Evolutionary conservation across 2,329 filamentous ascomycete genomes (phyloP), one percentile per base, ranked within the genome.

Genomic region (Dissoconium aciculare): DNA sequence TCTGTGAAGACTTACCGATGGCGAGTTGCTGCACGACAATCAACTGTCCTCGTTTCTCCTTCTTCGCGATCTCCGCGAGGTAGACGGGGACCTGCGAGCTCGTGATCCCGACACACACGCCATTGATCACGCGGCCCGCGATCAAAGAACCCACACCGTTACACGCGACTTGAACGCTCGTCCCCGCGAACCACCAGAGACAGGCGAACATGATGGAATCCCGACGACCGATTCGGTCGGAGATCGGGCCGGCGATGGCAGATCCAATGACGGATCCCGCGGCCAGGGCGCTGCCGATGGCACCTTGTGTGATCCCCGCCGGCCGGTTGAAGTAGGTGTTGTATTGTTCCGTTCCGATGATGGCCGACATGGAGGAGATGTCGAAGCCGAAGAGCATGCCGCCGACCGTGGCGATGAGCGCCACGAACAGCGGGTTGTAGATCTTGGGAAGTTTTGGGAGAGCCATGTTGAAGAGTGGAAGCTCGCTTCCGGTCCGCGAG

Each of bases 301-400:
- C 62, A 26, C 64, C 65, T 45, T 67, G 64, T 2, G 49, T 44
- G 11, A 62, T 45, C 10, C 60, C 60, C 26, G 58, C 49, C 5
- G 66, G 66, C 27, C 63, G 61, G 42, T 68, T 41, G 44, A 69
- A 69, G 40, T 62, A 69, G 4, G 53, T 45, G 16, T 57, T 49
- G 42, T 67, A 68, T 43, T 68, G 64, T 2, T 30, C 17, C 13
- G 31, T 29, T n/a, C 29, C 32, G 21, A 36, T 33, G 26, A 35
- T 29, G n/a, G 31, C 34, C 15, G 34, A 36, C 34, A 39, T 34
- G 15, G 32, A 32, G 14, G 17, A 21, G 17, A 34, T 36, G 25
- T 71, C 67, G 42, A 70, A 69, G 32, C 66, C 66, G 36, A 69
- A 69, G 10, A 46, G 34, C 57, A 62, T 60, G 12, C 64, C 66